Evolutionary conservation across 2,329 filamentous ascomycete species (phyloP).

Genomic region (Rasamsonia emersonii): DNA sequence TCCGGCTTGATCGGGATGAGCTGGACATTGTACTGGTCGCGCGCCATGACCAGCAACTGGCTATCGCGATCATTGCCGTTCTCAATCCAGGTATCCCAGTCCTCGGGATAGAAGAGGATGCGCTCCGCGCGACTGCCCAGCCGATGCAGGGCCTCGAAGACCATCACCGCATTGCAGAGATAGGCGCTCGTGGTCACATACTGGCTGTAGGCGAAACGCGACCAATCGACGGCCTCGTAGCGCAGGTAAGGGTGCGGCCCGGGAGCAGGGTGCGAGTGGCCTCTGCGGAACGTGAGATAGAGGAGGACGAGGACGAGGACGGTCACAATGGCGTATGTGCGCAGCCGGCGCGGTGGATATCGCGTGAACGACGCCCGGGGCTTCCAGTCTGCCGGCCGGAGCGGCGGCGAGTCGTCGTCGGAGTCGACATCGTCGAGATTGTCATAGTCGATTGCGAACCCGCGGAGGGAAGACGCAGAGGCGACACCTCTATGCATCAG

Average conservation of each 20-base stretch:
- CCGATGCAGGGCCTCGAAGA: slow-evolving; percentile 32
- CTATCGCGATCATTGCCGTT: slow-evolving; percentile 26
- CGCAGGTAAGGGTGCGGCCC: slow-evolving; percentile 8
- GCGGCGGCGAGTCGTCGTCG: slow-evolving; percentile 8
- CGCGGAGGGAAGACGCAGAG: slow-evolving; percentile 9
- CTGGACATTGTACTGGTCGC: slow-evolving; percentile 42
- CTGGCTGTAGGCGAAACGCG: slow-evolving; percentile 34
- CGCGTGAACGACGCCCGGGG: slow-evolving; percentile 2
- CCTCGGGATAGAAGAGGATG: slow-evolving; percentile 33
- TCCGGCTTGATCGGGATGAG: slow-evolving; percentile 35
- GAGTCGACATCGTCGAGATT: slow-evolving; percentile 9
- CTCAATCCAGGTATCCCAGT: slow-evolving; percentile 28
- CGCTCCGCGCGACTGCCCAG: slow-evolving; percentile 32
- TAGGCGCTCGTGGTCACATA: slow-evolving; percentile 35
- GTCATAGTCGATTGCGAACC: slow-evolving; percentile 8
- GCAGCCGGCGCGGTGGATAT: slow-evolving; percentile 6
- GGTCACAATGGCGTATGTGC: slow-evolving; percentile 8
- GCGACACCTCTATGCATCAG: slow-evolving; percentile 8
- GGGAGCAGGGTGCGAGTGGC: slow-evolving; percentile 5
- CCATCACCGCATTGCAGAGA: slow-evolving; percentile 35
- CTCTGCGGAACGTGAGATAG: slow-evolving; percentile 6
- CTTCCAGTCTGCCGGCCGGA: slow-evolving; percentile 8
- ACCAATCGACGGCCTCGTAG: slow-evolving; percentile 27
- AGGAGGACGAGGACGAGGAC: slow-evolving; percentile 7
- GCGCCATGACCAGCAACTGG: slow-evolving; percentile 41